Percentiles rank a stretch among this genome's conserved stretches.
phyloP scores from a whole-genome alignment of 352 stramenopile species.

The Ophiocytium majus region DNA sequence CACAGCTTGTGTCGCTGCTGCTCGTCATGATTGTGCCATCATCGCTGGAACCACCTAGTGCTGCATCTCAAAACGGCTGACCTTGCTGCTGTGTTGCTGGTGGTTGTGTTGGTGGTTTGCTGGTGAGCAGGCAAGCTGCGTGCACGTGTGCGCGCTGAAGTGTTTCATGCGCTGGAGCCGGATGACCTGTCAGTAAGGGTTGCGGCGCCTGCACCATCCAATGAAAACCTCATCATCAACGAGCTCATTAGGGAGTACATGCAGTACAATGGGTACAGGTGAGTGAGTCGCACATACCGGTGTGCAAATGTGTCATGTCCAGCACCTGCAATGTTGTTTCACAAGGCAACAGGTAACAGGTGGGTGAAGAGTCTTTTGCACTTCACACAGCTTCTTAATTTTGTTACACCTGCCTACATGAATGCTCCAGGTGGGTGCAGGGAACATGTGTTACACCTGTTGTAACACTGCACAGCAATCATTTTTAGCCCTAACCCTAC shows the following conservation, averaged over 20 bases:
- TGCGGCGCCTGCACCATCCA: conserved; percentile 69
- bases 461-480: no score
- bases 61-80: conserved; percentile 18
- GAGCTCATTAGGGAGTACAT: conserved; percentile 89
- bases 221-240: conserved; percentile 88
- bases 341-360: no score
- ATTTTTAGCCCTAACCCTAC: no score
- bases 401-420: background rate
- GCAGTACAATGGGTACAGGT: conserved; percentile 84
- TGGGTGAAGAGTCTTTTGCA: no score
- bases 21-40: background rate
- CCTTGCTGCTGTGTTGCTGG: background rate
- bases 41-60: background rate
- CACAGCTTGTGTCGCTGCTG: background rate
- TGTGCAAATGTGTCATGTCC: conserved; percentile 54
- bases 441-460: background rate
- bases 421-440: background rate
- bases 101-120: background rate
- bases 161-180: conserved; percentile 54
- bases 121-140: background rate
- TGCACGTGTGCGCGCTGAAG: conserved; percentile 45
- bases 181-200: conserved; percentile 15
- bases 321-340: no score
- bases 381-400: no score
- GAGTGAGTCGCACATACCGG: conserved; percentile 79